phyloP scores from a whole-genome alignment of 257 asterid genomes.

The Solanum okadae region DNA sequence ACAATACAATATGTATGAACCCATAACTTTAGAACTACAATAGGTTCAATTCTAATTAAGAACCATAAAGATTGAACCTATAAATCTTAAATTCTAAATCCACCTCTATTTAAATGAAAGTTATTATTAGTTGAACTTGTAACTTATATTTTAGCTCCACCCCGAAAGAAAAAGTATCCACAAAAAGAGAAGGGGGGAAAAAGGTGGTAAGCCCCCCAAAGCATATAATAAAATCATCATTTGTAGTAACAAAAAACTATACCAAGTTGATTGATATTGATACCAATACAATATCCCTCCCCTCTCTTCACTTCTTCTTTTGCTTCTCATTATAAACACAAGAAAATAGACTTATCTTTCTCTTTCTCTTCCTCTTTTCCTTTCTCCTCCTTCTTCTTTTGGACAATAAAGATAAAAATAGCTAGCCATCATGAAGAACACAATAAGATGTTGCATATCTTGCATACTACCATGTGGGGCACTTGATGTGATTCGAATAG shows the following conservation, averaged over 20 bases:
- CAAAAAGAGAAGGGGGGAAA: neutral
- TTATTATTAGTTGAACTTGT: neutral
- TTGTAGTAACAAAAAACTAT: constrained; percentile 4
- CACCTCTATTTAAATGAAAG: neutral
- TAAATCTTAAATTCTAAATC: neutral
- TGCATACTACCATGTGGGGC: constrained; percentile 99
- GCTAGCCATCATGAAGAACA: constrained; percentile 40
- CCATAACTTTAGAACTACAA: neutral
- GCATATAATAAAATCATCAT: constrained; percentile 23
- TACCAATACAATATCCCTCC: neutral
- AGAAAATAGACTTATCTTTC: constrained; percentile 14
- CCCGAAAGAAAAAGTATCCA: neutral
- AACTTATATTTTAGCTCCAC: neutral
- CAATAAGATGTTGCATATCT: constrained; percentile 90
- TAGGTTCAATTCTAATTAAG: neutral
- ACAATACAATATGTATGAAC: neutral
- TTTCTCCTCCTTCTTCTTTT: constrained; percentile 1
- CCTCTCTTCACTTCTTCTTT: neutral
- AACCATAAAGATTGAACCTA: neutral
- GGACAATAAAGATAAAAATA: constrained; percentile 1
- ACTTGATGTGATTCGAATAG: constrained; percentile 85
- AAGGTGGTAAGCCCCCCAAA: neutral
- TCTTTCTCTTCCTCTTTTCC: constrained; percentile 1
- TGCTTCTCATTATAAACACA: constrained; percentile 3
- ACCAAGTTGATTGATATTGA: constrained; percentile 1